A percentile compares a stretch with the other conserved stretches of the same genome.
Evolutionary conservation across 371 early-diverging fungal species (phyloP).

Genomic region (Batkoa obscura): DNA sequence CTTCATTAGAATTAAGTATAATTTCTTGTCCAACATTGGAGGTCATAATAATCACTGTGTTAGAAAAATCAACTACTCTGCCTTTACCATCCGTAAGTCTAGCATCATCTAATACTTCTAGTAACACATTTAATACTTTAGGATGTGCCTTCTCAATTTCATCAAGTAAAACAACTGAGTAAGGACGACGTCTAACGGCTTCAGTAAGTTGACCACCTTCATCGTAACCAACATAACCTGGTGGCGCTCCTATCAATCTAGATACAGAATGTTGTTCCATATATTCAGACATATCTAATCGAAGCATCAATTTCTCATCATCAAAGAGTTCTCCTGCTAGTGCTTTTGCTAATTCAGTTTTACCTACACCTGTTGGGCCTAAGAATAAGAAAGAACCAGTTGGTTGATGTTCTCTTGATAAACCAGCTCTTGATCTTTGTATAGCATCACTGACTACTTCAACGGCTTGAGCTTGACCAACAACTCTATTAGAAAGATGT

Average conservation of each 20-base stretch:
- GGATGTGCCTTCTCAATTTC: slow-evolving; percentile 86
- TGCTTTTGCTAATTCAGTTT: slow-evolving; percentile 81
- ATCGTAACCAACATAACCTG: slow-evolving; percentile 70
- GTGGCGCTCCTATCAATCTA: slow-evolving; percentile 77
- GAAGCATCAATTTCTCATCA: slow-evolving; percentile 65
- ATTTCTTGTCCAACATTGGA: slow-evolving; percentile 64
- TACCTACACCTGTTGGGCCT: slow-evolving; percentile 83
- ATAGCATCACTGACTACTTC: slow-evolving; percentile 68
- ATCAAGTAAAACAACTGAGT: slow-evolving; percentile 81
- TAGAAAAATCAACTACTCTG: slow-evolving; percentile 69
- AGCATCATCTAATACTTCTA: slow-evolving; percentile 85
- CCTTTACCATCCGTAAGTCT: slow-evolving; percentile 75
- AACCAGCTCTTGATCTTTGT: slow-evolving; percentile 18
- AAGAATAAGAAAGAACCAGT: slow-evolving; percentile 81
- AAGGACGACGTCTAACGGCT: slow-evolving; percentile 68
- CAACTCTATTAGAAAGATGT: slow-evolving; percentile 46
- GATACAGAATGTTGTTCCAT: slow-evolving; percentile 51
- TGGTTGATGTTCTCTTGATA: slow-evolving; percentile 30
- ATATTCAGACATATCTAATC: slow-evolving; percentile 89
- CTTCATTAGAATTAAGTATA: slow-evolving; percentile 29
- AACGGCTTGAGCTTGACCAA: slow-evolving; percentile 71
- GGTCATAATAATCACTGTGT: slow-evolving; percentile 85
- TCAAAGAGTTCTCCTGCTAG: slow-evolving; percentile 76
- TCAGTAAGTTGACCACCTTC: slow-evolving; percentile 84
- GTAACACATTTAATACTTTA: slow-evolving; percentile 45